Percentiles rank a stretch among this genome's conserved stretches.
phyloP scores from a whole-genome alignment of 768 basidiomycete species.

The Phanerochaete carnosa region DNA sequence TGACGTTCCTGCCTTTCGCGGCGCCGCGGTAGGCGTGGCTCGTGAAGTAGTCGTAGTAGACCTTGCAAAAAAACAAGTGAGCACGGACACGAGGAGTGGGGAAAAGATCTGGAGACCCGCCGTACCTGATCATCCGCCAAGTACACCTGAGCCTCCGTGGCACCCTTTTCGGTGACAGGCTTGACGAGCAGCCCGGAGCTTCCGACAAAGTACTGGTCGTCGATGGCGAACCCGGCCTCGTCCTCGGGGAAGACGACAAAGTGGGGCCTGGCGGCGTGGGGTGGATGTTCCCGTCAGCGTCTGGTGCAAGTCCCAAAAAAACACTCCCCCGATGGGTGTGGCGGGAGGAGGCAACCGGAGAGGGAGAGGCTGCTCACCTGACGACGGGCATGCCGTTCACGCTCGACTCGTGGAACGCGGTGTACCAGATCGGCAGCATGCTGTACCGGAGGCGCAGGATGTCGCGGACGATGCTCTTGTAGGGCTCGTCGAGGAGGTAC shows the following conservation, averaged over 20 bases:
- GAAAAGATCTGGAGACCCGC: not conserved
- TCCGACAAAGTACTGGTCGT: conserved; percentile 94
- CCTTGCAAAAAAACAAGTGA: conserved; percentile 35
- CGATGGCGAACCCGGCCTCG: conserved; percentile 77
- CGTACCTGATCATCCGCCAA: conserved; percentile 80
- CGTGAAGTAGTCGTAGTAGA: conserved; percentile 94
- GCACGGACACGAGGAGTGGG: not conserved
- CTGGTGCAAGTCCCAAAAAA: no score
- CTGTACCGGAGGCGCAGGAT: conserved; percentile 79
- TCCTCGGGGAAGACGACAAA: conserved; percentile 93
- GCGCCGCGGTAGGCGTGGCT: conserved; percentile 63
- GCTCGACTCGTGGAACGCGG: conserved; percentile 89
- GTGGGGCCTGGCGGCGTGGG: conserved; percentile 95
- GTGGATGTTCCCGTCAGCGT: no score
- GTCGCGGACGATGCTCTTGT: conserved; percentile 78
- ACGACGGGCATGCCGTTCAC: conserved; percentile 79
- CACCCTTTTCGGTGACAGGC: conserved; percentile 78
- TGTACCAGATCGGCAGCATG: conserved; percentile 94
- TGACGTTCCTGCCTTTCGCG: conserved; percentile 62
- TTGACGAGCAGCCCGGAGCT: conserved; percentile 87
- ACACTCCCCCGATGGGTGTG: no score
- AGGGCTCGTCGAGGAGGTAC: conserved; percentile 86
- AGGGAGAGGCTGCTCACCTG: conserved; percentile 43
- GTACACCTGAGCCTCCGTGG: conserved; percentile 69
- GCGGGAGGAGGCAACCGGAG: not conserved